Evolutionary conservation across 768 basidiomycete genomes (phyloP), one percentile per base, ranked within the genome.

Genomic region (Hebeloma cylindrosporum): DNA sequence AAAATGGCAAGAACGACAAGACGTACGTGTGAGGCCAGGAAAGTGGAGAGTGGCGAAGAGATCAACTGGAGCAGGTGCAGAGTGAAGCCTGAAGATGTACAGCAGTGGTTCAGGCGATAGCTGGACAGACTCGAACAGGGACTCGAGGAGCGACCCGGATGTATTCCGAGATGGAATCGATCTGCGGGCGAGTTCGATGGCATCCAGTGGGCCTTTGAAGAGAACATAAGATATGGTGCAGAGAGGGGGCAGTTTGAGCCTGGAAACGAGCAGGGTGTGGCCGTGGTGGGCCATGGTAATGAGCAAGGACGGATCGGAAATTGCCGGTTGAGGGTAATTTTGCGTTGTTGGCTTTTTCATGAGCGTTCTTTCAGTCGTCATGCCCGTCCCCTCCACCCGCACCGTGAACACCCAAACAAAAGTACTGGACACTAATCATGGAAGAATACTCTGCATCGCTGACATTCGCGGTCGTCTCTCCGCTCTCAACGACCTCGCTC

Each of bases 391-490:
- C 68, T 75, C 44, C 69, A 77, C 13, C 63, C 69, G 42, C 53
- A n/a, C 66, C 36, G 78, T 86, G 45, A 88, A 89, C 61, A 86
- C 85, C 9, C 83, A 85, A 64, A 88, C 85, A 63, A 84, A 82
- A 66, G 66, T 90, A 29, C 77, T 93, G 53, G 88, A 93, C 72
- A 78, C 85, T 14, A 62, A 67, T n/a, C 81, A 86, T 38, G 93
- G 89, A 43, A 77, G 94, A 34, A 84, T 99, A 62, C 82, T 99
- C 38, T 98, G 95, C 63, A 78, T 98, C 51, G 94, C 96, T 28
- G 96, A 99, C 69, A 87, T 91, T 53, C 83, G 88, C 50, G 94
- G 93, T 54, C 83, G 86, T 50, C 78, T 93, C 34, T 90, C 88
- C 32, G 81, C 81, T 36, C 79, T 99, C 61, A 97, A 97, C 65